A percentile compares a stretch with the other conserved stretches of the same genome.
Evolutionary conservation across 208 protist genomes (phyloP).

Genomic region (Hexamita inflata): DNA sequence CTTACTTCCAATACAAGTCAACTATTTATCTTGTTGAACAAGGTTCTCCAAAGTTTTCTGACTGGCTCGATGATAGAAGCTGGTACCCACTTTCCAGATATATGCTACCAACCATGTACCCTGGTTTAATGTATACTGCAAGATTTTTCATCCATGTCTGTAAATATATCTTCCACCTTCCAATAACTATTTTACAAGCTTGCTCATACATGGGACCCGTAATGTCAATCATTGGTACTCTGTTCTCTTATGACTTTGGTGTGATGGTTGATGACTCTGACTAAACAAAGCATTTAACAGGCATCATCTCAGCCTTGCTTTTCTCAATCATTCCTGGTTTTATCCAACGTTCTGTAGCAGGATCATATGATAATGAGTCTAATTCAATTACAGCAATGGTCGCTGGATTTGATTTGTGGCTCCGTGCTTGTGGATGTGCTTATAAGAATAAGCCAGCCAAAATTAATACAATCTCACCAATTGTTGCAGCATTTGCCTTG

Average conservation of each 20-base stretch:
- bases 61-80: slow-evolving; percentile 88
- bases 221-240: slow-evolving; percentile 65
- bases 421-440: slow-evolving; percentile 61
- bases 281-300: slow-evolving; percentile 40
- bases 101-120: slow-evolving; percentile 85
- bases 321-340: slow-evolving; percentile 71
- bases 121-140: slow-evolving; percentile 82
- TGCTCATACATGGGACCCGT: slow-evolving; percentile 79
- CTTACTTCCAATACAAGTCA: slow-evolving; percentile 67
- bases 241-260: slow-evolving; percentile 65
- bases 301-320: slow-evolving; percentile 60
- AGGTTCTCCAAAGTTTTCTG: slow-evolving; percentile 79
- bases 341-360: slow-evolving; percentile 85
- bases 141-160: slow-evolving; percentile 64
- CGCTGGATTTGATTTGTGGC: slow-evolving; percentile 51
- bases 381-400: slow-evolving; percentile 84
- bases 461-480: slow-evolving; percentile 46
- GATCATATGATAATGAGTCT: slow-evolving; percentile 92
- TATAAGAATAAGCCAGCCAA: background rate
- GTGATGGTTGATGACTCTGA: slow-evolving; percentile 57
- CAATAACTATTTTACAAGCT: slow-evolving; percentile 73
- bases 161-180: slow-evolving; percentile 57
- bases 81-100: slow-evolving; percentile 88
- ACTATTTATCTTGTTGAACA: slow-evolving; percentile 62
- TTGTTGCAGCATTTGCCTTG: slow-evolving; percentile 55